Conservation (phyloP, 768 basidiomycete genomes). For the Leccinum aurantiacum region DNA sequence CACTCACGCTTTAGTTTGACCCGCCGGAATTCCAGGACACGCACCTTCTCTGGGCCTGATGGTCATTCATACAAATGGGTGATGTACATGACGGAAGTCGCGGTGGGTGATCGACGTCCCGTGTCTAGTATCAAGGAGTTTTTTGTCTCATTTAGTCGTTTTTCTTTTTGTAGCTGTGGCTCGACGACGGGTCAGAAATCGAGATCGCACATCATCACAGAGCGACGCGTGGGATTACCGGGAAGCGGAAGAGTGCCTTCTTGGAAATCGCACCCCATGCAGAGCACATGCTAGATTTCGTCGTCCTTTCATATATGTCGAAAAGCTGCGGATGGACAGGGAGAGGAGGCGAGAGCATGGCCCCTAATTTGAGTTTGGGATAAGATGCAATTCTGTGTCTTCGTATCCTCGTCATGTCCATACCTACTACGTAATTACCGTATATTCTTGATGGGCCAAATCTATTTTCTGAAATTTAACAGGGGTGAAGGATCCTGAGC, state of each 20-base stretch:
- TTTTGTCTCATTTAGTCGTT: background rate
- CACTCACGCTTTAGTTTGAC: background rate
- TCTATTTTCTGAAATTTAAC: no score
- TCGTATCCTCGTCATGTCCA: no score
- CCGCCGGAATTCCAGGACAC: slow-evolving; percentile 10
- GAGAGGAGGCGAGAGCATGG: slow-evolving; percentile 8
- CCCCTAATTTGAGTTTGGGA: slow-evolving; percentile 6
- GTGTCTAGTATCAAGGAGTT: background rate
- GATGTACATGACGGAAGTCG: slow-evolving; percentile 12
- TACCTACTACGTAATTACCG: no score
- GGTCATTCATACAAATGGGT: slow-evolving; percentile 36
- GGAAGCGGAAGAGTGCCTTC: slow-evolving; percentile 17
- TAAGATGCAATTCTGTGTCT: background rate
- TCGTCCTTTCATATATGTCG: slow-evolving; percentile 31
- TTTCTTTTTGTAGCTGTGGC: slow-evolving; percentile 11
- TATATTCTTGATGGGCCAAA: no score
- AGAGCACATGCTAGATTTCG: slow-evolving; percentile 25
- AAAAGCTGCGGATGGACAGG: slow-evolving; percentile 29
- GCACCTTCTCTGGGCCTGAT: slow-evolving; percentile 34
- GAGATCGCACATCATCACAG: slow-evolving; percentile 25
- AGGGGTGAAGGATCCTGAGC: no score
- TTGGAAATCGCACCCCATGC: slow-evolving; percentile 25
- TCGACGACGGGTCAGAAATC: slow-evolving; percentile 15
- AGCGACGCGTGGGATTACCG: slow-evolving; percentile 25
- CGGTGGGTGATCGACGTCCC: slow-evolving; percentile 5